Base-by-base conservation (phyloP, 2,329 filamentous ascomycete genomes). In the Exophiala sideris region DNA sequence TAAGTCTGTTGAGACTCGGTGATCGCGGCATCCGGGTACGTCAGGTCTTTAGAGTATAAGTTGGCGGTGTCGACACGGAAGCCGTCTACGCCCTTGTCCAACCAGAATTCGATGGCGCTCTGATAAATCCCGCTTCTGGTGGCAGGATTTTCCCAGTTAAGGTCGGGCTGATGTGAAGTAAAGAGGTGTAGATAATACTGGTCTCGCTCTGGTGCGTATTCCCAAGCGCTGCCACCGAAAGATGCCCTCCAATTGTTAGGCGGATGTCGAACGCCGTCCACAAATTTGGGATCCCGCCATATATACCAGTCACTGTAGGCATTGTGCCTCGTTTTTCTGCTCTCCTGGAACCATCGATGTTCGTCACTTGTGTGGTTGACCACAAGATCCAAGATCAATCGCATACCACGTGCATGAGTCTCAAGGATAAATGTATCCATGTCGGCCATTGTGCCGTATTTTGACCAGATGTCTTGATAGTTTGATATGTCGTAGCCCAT, bases 141-240 rank as follows among this genome's bases (percentile, higher is more conserved):
- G 82, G 78, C 79, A 0, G 74, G 71, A 53, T 84, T 87, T 64
- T 90, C 85, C 87, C 87, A 91, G 68, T 91, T 91, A 10, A 91
- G 73, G 62, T 91, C 88, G 0, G 88, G 87, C 67, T 90, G 87
- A 57, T 86, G 80, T 5, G 79, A 78, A 5, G 83, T 81, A 66
- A 88, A 91, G 10, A 91, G 76, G 58, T 86, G 83, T 1, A 89
- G 78, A 64, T 88, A 89, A 66, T 88, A 58, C 67, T 90, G 51
- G 8, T 58, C 20, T 3, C 47, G 42, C 3, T 10, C 12, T 20
- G 51, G 46, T 39, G 48, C 57, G 51, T 50, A 62, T 5, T 29
- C 34, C 59, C 59, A 62, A 6, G 54, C 48, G 12, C 42, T 36
- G 3, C 71, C 70, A 2, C 66, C 67, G 50, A 73, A 70, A 24